Percentiles rank a stretch among this genome's conserved stretches.
Conservation (phyloP, 331 rosid species). For the Dryas integrifolia region DNA sequence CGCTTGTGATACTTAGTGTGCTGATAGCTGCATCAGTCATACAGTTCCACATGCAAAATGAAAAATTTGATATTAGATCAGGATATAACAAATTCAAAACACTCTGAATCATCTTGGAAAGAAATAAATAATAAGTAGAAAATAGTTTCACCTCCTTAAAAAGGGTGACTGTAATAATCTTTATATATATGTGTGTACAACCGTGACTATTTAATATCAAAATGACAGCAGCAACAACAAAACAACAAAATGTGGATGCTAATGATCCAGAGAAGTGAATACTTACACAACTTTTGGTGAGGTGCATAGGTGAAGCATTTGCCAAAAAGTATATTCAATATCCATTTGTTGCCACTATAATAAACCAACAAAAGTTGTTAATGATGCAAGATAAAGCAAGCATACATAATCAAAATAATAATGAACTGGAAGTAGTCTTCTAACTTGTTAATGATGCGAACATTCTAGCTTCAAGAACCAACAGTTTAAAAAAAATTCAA, state of each 20-base stretch:
- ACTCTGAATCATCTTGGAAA: slow-evolving; percentile 17
- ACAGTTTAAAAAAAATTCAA: neutral
- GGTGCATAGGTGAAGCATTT: slow-evolving; percentile 96
- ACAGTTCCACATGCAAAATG: slow-evolving; percentile 44
- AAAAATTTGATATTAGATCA: slow-evolving; percentile 26
- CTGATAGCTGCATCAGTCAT: slow-evolving; percentile 81
- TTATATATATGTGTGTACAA: too few relatives aligned
- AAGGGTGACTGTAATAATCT: neutral
- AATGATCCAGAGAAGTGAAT: slow-evolving; percentile 22
- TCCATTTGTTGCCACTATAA: slow-evolving; percentile 99
- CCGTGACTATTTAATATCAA: too few relatives aligned
- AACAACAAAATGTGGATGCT: neutral
- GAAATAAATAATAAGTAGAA: too few relatives aligned
- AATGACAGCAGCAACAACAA: neutral
- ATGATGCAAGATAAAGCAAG: slow-evolving; percentile 1
- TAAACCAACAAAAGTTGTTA: slow-evolving; percentile 31
- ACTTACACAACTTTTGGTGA: slow-evolving; percentile 99
- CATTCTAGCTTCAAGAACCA: neutral
- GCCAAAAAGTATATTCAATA: slow-evolving; percentile 95
- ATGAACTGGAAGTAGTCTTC: neutral
- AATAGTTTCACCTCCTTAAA: neutral
- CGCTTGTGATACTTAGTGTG: slow-evolving; percentile 99
- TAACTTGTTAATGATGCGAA: neutral
- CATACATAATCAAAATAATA: neutral
- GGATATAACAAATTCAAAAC: slow-evolving; percentile 5